Evolutionary conservation across 2,329 filamentous ascomycete species (phyloP).

Genomic region (Aspergillus uvarum): DNA sequence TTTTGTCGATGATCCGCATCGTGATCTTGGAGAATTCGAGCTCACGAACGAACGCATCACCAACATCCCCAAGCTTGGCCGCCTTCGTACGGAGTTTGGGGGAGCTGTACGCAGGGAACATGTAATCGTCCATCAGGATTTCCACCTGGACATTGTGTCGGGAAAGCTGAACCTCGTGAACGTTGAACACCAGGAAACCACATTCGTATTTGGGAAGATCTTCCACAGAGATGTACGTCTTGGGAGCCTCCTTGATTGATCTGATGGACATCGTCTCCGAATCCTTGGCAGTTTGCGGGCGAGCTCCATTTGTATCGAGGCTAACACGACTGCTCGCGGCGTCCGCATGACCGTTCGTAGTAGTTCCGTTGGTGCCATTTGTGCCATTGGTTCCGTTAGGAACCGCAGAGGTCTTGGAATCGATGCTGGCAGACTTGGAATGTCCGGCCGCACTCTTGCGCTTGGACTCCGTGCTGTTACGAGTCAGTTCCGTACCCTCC

Average conservation of each 20-base stretch:
- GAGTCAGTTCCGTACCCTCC: conserved; percentile 17
- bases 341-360: conserved; percentile 36
- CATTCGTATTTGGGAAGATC: conserved; percentile 83
- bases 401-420: conserved; percentile 29
- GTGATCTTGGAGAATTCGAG: conserved; percentile 95
- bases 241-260: conserved; percentile 61
- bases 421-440: conserved; percentile 30
- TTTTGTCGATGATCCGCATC: conserved; percentile 77
- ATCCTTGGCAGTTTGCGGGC: conserved; percentile 41
- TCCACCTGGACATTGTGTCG: conserved; percentile 76
- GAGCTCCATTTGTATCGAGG: conserved; percentile 37
- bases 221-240: conserved; percentile 74
- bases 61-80: conserved; percentile 83
- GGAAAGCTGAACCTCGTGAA: conserved; percentile 84
- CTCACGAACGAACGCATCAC: conserved; percentile 93
- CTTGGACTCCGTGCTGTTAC: conserved; percentile 34
- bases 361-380: conserved; percentile 30
- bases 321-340: conserved; percentile 31
- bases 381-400: conserved; percentile 16
- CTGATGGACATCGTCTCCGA: conserved; percentile 48
- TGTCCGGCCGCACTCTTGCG: conserved; percentile 23
- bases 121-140: conserved; percentile 90
- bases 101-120: conserved; percentile 84
- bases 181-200: conserved; percentile 88
- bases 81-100: conserved; percentile 68